These are phyloP conservation scores for Euptelea pleiosperma DNA, from an alignment of 164 flowering plant genomes.

Conservation along the genomic window DNA sequence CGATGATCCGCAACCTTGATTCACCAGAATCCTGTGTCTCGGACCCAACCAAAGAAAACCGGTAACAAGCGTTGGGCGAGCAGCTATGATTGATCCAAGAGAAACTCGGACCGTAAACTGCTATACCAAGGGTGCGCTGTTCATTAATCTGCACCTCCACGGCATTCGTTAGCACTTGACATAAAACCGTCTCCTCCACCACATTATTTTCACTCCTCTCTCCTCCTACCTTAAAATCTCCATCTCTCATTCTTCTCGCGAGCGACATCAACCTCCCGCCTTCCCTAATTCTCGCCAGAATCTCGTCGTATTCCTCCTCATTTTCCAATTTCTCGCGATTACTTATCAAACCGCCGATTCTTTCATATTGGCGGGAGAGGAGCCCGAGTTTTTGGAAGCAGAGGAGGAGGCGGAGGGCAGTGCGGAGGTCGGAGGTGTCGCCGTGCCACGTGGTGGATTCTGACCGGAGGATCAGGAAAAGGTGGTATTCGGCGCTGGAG, in stretches of 20 bases:
- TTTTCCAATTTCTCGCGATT: slow-evolving; percentile 31
- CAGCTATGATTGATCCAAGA: slow-evolving; percentile 90
- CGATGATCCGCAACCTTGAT: slow-evolving; percentile 20
- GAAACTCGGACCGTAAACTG: slow-evolving; percentile 51
- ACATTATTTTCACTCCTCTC: not conserved
- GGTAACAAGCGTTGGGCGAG: slow-evolving; percentile 69
- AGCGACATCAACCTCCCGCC: slow-evolving; percentile 42
- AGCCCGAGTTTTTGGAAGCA: slow-evolving; percentile 11
- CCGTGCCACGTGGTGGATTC: slow-evolving; percentile 16
- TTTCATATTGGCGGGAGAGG: not conserved
- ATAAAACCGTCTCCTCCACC: slow-evolving; percentile 43
- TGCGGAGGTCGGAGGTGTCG: slow-evolving; percentile 46
- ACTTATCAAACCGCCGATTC: slow-evolving; percentile 49
- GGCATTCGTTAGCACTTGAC: slow-evolving; percentile 61
- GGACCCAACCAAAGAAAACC: slow-evolving; percentile 28
- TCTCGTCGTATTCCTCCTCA: slow-evolving; percentile 14
- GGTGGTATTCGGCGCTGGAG: slow-evolving; percentile 35
- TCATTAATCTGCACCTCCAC: slow-evolving; percentile 53
- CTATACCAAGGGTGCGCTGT: slow-evolving; percentile 41
- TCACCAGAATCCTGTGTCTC: slow-evolving; percentile 1
- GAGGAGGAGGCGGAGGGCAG: slow-evolving; percentile 58
- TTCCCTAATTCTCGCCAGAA: slow-evolving; percentile 24
- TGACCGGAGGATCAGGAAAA: slow-evolving; percentile 29
- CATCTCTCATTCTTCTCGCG: slow-evolving; percentile 31
- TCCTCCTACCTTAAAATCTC: not conserved